Percentiles rank a stretch among this genome's conserved stretches.
Evolutionary conservation across 2,329 filamentous ascomycete genomes (phyloP).

Genomic region (Verticillium isaacii): DNA sequence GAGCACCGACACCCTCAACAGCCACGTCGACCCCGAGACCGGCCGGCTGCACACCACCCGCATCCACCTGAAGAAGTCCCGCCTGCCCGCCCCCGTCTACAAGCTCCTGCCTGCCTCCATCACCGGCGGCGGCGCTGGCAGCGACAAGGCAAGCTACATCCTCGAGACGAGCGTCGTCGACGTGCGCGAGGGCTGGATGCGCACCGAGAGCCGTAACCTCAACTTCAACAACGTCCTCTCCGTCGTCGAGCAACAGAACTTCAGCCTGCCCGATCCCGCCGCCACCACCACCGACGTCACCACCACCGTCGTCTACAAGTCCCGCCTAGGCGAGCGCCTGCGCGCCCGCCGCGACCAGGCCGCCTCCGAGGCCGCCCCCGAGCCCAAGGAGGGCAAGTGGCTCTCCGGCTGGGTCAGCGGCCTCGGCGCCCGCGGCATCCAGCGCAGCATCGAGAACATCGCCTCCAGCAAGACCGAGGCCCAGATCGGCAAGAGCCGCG

Average conservation of each 20-base stretch:
- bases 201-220: slow-evolving; percentile 73
- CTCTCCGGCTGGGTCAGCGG: slow-evolving; percentile 46
- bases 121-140: slow-evolving; percentile 54
- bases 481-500: slow-evolving; percentile 73
- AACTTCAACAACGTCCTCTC: slow-evolving; percentile 78
- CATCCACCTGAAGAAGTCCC: slow-evolving; percentile 77
- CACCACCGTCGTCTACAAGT: slow-evolving; percentile 70
- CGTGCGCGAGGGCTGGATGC: slow-evolving; percentile 77
- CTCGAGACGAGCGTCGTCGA: slow-evolving; percentile 77
- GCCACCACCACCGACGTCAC: slow-evolving; percentile 57
- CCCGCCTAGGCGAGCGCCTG: slow-evolving; percentile 65
- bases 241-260: slow-evolving; percentile 72
- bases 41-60: slow-evolving; percentile 74
- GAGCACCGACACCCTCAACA: slow-evolving; percentile 77
- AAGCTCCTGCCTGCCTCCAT: slow-evolving; percentile 69
- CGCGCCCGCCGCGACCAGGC: slow-evolving; percentile 48
- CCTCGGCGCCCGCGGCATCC: slow-evolving; percentile 67
- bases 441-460: slow-evolving; percentile 74
- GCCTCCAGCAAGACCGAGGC: slow-evolving; percentile 73
- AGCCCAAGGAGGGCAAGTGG: slow-evolving; percentile 42
- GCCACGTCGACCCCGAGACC: slow-evolving; percentile 65
- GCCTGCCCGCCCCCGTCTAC: slow-evolving; percentile 68
- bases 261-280: slow-evolving; percentile 40
- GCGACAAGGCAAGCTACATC: slow-evolving; percentile 72
- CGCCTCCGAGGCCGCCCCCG: slow-evolving; percentile 26